These are phyloP conservation scores for Dryadomyces quercivorus DNA, from an alignment of 2,329 filamentous ascomycete genomes.

Conservation along the genomic window DNA sequence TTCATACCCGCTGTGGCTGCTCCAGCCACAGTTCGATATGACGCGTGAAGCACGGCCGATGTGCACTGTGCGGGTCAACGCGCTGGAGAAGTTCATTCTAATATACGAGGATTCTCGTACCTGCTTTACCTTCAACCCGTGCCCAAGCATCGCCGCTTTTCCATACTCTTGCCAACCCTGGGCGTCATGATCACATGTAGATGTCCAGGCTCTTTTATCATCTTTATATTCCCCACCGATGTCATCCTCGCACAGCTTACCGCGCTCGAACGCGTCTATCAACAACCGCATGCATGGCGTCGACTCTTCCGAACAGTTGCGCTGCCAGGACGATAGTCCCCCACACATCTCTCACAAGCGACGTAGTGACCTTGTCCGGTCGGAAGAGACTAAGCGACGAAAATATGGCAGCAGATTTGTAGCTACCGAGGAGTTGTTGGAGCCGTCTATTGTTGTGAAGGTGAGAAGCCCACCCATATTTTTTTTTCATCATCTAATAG, in stretches of 20 bases:
- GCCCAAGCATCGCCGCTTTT: no score
- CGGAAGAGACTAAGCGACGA: slow-evolving; percentile 13
- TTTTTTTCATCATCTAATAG: background rate
- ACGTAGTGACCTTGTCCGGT: slow-evolving; percentile 12
- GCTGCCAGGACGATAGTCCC: slow-evolving; percentile 17
- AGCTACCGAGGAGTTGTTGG: slow-evolving; percentile 40
- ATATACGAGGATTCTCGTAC: no score
- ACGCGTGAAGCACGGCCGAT: no score
- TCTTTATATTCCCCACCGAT: background rate
- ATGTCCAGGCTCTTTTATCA: no score
- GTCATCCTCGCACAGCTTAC: slow-evolving; percentile 7
- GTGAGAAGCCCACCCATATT: slow-evolving; percentile 20
- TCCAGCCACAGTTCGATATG: no score
- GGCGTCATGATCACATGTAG: no score
- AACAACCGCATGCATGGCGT: background rate
- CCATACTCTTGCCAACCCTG: no score
- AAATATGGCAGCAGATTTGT: slow-evolving; percentile 7
- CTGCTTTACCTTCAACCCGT: no score
- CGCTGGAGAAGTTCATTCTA: no score
- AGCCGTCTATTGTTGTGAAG: slow-evolving; percentile 38
- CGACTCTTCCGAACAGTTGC: slow-evolving; percentile 7
- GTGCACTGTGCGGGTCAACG: no score
- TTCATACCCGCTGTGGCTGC: no score
- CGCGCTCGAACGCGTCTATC: slow-evolving; percentile 31
- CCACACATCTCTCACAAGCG: slow-evolving; percentile 17